Conservation (phyloP, 176 grass and related monocot genomes). For the Neostapfia colusana region DNA sequence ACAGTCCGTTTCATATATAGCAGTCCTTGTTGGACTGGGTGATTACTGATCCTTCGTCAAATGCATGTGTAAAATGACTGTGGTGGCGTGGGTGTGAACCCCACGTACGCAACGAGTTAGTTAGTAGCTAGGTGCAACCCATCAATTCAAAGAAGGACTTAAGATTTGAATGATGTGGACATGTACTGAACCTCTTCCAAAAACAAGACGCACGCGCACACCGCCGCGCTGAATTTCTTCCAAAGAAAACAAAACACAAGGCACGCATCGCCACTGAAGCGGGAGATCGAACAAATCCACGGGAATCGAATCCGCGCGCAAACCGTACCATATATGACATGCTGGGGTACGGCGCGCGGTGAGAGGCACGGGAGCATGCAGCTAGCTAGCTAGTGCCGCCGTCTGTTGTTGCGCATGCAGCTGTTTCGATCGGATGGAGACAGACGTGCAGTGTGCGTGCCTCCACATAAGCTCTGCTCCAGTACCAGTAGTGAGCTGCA, state of each 20-base stretch:
- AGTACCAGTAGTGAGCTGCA: neutral
- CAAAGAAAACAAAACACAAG: neutral
- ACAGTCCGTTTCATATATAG: neutral
- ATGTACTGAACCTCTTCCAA: neutral
- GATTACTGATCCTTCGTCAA: neutral
- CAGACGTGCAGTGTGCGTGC: too few relatives aligned
- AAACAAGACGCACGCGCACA: neutral
- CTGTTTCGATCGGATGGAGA: conserved; percentile 33
- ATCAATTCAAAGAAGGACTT: neutral
- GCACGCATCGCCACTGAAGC: neutral
- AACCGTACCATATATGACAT: too few relatives aligned
- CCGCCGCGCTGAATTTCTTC: neutral
- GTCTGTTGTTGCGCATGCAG: neutral
- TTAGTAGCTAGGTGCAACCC: conserved; percentile 19
- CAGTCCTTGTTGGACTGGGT: conserved; percentile 18
- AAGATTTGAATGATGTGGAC: neutral
- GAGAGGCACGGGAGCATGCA: neutral
- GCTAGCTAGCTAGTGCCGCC: neutral
- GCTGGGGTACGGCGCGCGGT: conserved; percentile 3
- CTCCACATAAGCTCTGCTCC: neutral
- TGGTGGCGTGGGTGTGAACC: conserved; percentile 15
- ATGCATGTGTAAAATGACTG: neutral
- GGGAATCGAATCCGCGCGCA: neutral
- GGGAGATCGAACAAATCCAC: neutral
- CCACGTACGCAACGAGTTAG: conserved; percentile 31